Base-by-base conservation (phyloP, 2,329 filamentous ascomycete species). In the Geosmithia flava region DNA sequence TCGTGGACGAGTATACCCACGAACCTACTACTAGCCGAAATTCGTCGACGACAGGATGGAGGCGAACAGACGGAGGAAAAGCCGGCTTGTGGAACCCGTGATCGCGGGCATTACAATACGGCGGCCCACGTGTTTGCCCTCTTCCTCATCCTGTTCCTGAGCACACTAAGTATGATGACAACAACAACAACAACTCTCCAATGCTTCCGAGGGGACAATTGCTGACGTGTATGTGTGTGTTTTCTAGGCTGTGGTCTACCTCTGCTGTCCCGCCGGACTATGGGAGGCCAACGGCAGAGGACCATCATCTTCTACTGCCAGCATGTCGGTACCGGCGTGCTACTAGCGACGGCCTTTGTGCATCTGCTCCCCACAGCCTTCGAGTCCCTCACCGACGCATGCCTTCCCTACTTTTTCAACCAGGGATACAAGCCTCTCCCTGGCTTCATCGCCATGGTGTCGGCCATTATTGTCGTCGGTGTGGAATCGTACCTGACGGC, bases 401-500 rank as follows among this genome's bases (percentile, higher is more conserved):
- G 83, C 56, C 78, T 95, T 0, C 86, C 88, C 8, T 70, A 75
- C 49, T 84, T 89, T 60, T 95, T 90, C 76, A 91, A 78, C 61
- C 59, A 83, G 53, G 76, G 78, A n/a, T 95, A 93, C 62, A 78
- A 74, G 44, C 86, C 87, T 6, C 82, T 94, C 61, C 81, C 87
- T 0, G 88, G 89, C 2, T 72, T 93, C 45, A 78, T 95, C 44
- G 85, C 87, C 49, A 91, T 95, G 85, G 64, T 81, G 10, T 81
- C 85, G 11, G 85, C 87, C n/a, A 73, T 95, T 50, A 69, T 85
- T 3, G 89, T 96, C 3, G 87, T 95, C 7, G 78, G 80, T 2
- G 76, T 96, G 47, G 91, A 97, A 64, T 95, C 93, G 68, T 88
- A 89, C 62, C 82, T 97, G 55, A 89, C 88, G 0, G 85, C 83